Base-by-base conservation (phyloP, 2,329 filamentous ascomycete species). In the Metarhizium anisopliae region DNA sequence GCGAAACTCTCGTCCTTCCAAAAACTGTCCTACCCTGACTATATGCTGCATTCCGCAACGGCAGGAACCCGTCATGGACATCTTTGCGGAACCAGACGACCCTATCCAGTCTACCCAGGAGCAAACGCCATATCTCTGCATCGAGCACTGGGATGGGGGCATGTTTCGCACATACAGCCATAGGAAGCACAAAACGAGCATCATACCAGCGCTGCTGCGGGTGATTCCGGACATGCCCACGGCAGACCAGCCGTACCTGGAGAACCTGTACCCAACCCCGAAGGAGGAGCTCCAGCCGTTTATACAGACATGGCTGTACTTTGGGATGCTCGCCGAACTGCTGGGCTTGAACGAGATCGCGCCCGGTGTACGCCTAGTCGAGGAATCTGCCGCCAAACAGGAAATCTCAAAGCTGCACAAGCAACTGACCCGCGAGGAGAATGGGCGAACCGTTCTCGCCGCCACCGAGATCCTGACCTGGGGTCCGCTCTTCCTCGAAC, bases 231-330 rank as follows among this genome's bases (percentile, higher is more conserved):
- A 45, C 0, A 18, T 40, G 14, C 55, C 53, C 16, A 29, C 25
- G 2, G 30, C 55, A 4, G 54, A 54, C 14, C 50, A 60, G 49
- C 55, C 58, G 7, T 62, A 55, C 29, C 52, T 51, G 3, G 56
- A 62, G 42, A 50, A 18, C n/a, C 47, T 60, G 8, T 56, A 65
- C 51, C 57, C 63, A 2, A 61, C 62, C 3, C 58, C 63, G 7
- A 47, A 58, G 7, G 55, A 56, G 3, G 63, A 65, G 11, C 54
- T 64, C 10, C 57, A 67, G 38, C 53, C 60, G 0, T 67, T 69
- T 47, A 50, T 67, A 14, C 68, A 70, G 53, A 68, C 64, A 6
- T 71, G 68, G 67, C 58, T 71, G 7, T 70, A 63, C 52, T 68
- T 71, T 56, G 68, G 69, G 0, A 56, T 67, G 4, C 35, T 67